Conservation (phyloP, 2,329 filamentous ascomycete species). For the Talaromyces funiculosus region DNA sequence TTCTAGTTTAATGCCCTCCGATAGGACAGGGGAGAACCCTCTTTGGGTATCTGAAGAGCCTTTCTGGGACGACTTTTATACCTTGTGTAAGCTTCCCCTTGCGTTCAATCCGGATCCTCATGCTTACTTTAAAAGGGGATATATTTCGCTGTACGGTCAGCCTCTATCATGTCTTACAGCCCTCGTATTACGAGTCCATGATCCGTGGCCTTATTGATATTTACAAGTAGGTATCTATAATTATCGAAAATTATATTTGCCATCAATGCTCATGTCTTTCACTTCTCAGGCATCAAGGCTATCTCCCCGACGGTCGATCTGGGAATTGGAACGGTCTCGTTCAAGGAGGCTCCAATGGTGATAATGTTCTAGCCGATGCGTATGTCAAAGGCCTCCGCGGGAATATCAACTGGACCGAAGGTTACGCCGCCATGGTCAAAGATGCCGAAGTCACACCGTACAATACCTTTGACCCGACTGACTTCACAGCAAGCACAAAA, state of each 20-base stretch:
- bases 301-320: slow-evolving; percentile 60
- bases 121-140: slow-evolving; percentile 44
- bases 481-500: slow-evolving; percentile 56
- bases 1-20: slow-evolving; percentile 54
- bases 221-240: slow-evolving; percentile 48
- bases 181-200: slow-evolving; percentile 57
- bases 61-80: slow-evolving; percentile 67
- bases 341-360: slow-evolving; percentile 65
- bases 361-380: slow-evolving; percentile 68
- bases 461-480: slow-evolving; percentile 53
- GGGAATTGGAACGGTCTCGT: slow-evolving; percentile 59
- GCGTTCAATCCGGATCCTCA: neutral
- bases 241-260: neutral
- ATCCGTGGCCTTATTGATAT: slow-evolving; percentile 64
- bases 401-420: slow-evolving; percentile 59
- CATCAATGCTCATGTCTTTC: neutral
- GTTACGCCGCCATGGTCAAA: slow-evolving; percentile 59
- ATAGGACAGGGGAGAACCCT: slow-evolving; percentile 66
- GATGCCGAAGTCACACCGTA: slow-evolving; percentile 60
- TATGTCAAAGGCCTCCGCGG: slow-evolving; percentile 64
- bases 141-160: slow-evolving; percentile 61
- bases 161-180: slow-evolving; percentile 61
- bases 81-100: slow-evolving; percentile 37
- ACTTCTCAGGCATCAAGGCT: slow-evolving; percentile 42
- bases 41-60: slow-evolving; percentile 59